Base-by-base conservation (phyloP, 2,329 filamentous ascomycete genomes). In the Aspergillus ochraceus region DNA sequence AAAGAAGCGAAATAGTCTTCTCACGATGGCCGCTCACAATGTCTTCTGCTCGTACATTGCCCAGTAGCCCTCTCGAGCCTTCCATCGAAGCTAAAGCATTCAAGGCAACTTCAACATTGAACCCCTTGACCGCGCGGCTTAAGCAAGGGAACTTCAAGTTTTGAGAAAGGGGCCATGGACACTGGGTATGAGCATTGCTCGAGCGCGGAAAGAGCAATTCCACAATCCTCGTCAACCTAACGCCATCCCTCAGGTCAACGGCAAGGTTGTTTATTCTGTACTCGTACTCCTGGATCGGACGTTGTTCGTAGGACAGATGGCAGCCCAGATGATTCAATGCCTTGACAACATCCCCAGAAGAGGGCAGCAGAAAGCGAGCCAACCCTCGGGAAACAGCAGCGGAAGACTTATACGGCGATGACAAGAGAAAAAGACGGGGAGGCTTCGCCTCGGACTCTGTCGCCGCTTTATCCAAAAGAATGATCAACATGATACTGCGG, bases 1-100 rank as follows among this genome's bases (percentile, higher is more conserved):
- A 88, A 5, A 89, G 76, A 10, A 88, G 75, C 5, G 80, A 81
- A 49, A 89, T 77, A 0, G 86, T 88, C 71, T 85, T 88, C 66
- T 89, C 86, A 9, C 86, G 81, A 65, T 88, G 85, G 2, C 86
- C 86, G 64, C 88, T 81, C 6, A 89, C 84, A 51, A 89, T 82
- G 57, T 88, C 84, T 45, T 84, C 81, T 0, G 86, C 79, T 14
- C 73, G 78, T 39, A 87, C 73, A 36, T 77, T 75, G 22, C 74
- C 71, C 6, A 79, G 69, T 12, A 82, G 76, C 12, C 70, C 66
- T 4, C 71, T 74, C 12, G 80, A 72, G 2, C 79, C 78, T 11
- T 70, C 71, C 8, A 81, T 73, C 11, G 73, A 74, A n/a, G 72
- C 68, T 12, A 88, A 72, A 2, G 84, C 83, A 52, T 78, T 76